Base-by-base conservation (phyloP, 768 basidiomycete species). In the Podaxis pistillaris region DNA sequence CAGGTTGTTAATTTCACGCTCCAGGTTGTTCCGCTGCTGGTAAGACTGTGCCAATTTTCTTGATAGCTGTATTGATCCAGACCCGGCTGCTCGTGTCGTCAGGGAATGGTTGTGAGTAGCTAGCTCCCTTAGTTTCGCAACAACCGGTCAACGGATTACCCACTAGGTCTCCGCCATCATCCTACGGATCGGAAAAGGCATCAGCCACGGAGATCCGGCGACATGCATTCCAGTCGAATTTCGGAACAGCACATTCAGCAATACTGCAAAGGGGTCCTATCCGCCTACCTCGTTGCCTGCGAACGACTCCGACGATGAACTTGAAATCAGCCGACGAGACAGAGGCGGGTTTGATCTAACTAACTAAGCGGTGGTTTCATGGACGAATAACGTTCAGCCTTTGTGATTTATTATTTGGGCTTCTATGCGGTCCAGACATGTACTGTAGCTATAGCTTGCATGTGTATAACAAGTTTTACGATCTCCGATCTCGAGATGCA, bases 181-280 rank as follows among this genome's bases (percentile, higher is more conserved):
- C 54, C 54, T 38, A n/a, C 54, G 54, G n/a, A 40, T 56, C n/a
- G 54, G 54, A 7, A 56, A 56, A 13, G 54, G 54, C 19, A 56
- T 26, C 13, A 56, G 54, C 54, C 54, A 56, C 37, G 54, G 54
- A 24, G 54, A 56, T 24, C 22, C 54, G 17, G 19, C 15, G 12
- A 38, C 54, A 37, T 56, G 36, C 12, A 56, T 56, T 38, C 54
- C 54, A 15, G 26, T 56, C 19, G 54, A 56, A 24, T 56, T 56
- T 37, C 36, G 54, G 22, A 13, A 37, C 37, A 40, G 54, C 11
- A 11, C 12, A 28, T 38, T 55, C n/a, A 55, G 54, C 36, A 12
- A 40, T 30, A 9, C 52, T 19, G 15, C 37, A 24, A 56, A 56
- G 38, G 54, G 22, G 19, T 4, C 54, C 2, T 56, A 40, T 26